These are phyloP conservation scores for Sporobolomyces roseus DNA, from an alignment of 768 basidiomycete genomes.

Conservation along the genomic window DNA sequence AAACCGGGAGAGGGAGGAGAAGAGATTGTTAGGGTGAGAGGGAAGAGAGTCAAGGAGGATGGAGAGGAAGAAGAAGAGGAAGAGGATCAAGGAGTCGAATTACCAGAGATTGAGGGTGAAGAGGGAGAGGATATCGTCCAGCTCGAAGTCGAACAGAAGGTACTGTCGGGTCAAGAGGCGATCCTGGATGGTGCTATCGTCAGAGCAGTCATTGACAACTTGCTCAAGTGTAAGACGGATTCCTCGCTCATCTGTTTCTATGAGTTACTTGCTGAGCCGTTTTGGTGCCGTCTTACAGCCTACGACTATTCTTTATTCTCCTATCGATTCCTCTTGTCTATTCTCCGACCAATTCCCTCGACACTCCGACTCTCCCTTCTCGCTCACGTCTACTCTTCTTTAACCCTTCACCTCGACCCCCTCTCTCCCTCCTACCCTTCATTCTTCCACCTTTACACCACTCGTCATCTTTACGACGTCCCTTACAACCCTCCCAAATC, in stretches of 20 bases:
- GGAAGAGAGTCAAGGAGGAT: neutral
- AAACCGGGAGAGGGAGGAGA: conserved; percentile 25
- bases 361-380: conserved; percentile 51
- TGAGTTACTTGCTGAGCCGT: too few species aligned
- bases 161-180: conserved; percentile 56
- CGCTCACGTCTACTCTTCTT: conserved; percentile 48
- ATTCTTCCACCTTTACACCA: conserved; percentile 31
- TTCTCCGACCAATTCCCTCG: conserved; percentile 52
- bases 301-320: conserved; percentile 28
- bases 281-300: too few species aligned
- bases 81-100: neutral
- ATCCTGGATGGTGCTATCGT: conserved; percentile 78
- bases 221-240: too few species aligned
- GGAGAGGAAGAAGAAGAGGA: conserved; percentile 44
- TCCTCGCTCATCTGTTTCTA: too few species aligned
- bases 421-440: conserved; percentile 22
- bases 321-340: conserved; percentile 53
- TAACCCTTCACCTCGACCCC: conserved; percentile 51
- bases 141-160: conserved; percentile 53
- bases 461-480: conserved; percentile 36
- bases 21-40: conserved; percentile 26
- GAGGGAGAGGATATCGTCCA: conserved; percentile 41
- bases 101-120: neutral
- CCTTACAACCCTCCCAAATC: conserved; percentile 23
- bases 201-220: conserved; percentile 68